These are phyloP conservation scores for Naumovozyma castellii DNA, from an alignment of 805 yeast species.

Conservation along the genomic window DNA sequence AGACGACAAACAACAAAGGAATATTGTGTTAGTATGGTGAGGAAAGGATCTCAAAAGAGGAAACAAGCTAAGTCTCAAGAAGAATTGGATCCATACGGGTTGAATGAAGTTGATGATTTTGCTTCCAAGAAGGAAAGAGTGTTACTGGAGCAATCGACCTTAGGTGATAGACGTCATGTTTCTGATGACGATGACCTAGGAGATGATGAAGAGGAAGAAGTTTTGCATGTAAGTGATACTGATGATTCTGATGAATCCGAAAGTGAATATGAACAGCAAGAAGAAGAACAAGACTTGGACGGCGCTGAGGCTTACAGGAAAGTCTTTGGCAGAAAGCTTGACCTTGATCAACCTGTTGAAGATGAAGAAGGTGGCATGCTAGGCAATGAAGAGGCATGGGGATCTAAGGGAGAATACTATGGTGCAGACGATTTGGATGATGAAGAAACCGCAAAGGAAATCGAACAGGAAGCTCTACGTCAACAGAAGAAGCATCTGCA, in stretches of 20 bases:
- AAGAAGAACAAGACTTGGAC: constrained; percentile 28
- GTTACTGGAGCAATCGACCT: constrained; percentile 48
- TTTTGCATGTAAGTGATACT: constrained; percentile 34
- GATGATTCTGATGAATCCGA: constrained; percentile 12
- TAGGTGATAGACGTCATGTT: constrained; percentile 32
- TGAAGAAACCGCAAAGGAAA: constrained; percentile 64
- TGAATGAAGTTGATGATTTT: constrained; percentile 63
- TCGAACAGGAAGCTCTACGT: constrained; percentile 81
- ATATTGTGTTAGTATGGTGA: neutral
- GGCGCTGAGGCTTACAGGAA: constrained; percentile 33
- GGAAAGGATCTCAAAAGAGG: neutral
- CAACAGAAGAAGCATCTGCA: constrained; percentile 73
- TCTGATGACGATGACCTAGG: constrained; percentile 38
- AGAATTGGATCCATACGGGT: constrained; percentile 33
- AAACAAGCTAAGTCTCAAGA: neutral
- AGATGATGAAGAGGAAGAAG: constrained; percentile 41
- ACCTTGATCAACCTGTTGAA: constrained; percentile 19
- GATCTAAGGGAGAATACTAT: constrained; percentile 39
- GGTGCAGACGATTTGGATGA: constrained; percentile 46
- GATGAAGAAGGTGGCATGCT: constrained; percentile 25
- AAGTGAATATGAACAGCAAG: constrained; percentile 20
- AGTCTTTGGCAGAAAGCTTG: constrained; percentile 28
- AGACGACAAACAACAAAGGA: too few species aligned
- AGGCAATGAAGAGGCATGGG: constrained; percentile 40
- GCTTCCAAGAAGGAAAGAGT: constrained; percentile 50